A percentile compares a stretch with the other conserved stretches of the same genome.
Conservation (phyloP, 345 rosid species). For the Nasturtium officinale region DNA sequence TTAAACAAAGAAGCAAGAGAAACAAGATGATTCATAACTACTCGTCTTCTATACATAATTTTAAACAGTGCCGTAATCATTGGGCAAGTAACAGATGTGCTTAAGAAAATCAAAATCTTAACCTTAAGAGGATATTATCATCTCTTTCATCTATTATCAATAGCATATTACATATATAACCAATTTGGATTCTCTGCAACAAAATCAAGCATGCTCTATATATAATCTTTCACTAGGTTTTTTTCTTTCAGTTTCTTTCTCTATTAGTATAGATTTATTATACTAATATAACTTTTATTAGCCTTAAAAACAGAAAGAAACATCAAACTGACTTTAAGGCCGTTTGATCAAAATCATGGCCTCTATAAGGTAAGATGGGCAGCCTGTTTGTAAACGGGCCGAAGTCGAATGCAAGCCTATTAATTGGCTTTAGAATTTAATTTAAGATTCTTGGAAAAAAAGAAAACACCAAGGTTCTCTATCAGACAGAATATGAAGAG, state of each 20-base stretch:
- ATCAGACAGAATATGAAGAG: slow-evolving; percentile 37
- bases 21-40: slow-evolving; percentile 2
- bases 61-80: too few relatives aligned
- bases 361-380: neutral
- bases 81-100: too few relatives aligned
- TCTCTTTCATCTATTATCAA: neutral
- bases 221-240: too few relatives aligned
- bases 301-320: neutral
- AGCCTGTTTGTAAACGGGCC: slow-evolving; percentile 11
- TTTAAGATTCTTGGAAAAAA: neutral
- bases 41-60: neutral
- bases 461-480: neutral
- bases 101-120: neutral
- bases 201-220: too few relatives aligned
- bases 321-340: neutral
- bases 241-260: too few relatives aligned
- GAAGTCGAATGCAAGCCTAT: slow-evolving; percentile 2
- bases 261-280: too few relatives aligned
- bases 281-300: neutral
- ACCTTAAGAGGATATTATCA: neutral
- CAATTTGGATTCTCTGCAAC: too few relatives aligned
- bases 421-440: neutral
- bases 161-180: too few relatives aligned
- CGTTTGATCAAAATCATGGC: neutral
- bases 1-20: slow-evolving; percentile 13